A percentile compares a stretch with the other conserved stretches of the same genome.
Conservation (phyloP, 768 basidiomycete species). For the Xerocomus brunneocitrinus region DNA sequence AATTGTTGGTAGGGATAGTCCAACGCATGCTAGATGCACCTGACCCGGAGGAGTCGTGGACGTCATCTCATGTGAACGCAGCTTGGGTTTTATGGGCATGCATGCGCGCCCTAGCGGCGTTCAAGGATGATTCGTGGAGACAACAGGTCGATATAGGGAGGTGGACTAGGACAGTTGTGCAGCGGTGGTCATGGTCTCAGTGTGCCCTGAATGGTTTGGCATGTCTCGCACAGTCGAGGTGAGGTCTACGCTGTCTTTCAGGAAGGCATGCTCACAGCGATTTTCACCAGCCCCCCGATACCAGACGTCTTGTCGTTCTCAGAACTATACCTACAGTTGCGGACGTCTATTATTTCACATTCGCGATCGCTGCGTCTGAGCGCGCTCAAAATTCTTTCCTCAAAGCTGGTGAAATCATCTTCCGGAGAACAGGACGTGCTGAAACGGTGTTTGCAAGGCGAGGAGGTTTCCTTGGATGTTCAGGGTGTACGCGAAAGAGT, state of each 20-base stretch:
- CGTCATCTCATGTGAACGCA: conserved; percentile 35
- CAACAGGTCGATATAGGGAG: conserved; percentile 40
- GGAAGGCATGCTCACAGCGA: neutral
- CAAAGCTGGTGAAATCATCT: conserved; percentile 42
- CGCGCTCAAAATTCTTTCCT: conserved; percentile 59
- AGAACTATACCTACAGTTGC: conserved; percentile 50
- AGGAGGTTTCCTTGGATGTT: conserved; percentile 73
- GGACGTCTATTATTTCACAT: conserved; percentile 63
- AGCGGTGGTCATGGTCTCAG: conserved; percentile 57
- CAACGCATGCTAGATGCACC: conserved; percentile 34
- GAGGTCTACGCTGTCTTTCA: conserved; percentile 3
- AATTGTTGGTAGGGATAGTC: conserved; percentile 42
- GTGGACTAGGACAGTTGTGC: conserved; percentile 46
- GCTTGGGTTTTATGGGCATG: conserved; percentile 61
- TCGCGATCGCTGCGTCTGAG: conserved; percentile 61
- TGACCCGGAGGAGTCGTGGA: conserved; percentile 30
- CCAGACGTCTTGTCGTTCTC: conserved; percentile 35
- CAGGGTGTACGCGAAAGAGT: conserved; percentile 83
- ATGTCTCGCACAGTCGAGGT: conserved; percentile 46
- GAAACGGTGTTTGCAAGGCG: conserved; percentile 69
- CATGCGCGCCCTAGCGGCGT: conserved; percentile 42
- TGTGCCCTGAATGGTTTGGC: conserved; percentile 53
- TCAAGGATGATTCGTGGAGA: conserved; percentile 44
- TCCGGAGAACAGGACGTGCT: conserved; percentile 49
- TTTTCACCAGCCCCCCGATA: conserved; percentile 15